phyloP scores from a whole-genome alignment of 2,329 filamentous ascomycete genomes.

The Aureobasidium vineae region DNA sequence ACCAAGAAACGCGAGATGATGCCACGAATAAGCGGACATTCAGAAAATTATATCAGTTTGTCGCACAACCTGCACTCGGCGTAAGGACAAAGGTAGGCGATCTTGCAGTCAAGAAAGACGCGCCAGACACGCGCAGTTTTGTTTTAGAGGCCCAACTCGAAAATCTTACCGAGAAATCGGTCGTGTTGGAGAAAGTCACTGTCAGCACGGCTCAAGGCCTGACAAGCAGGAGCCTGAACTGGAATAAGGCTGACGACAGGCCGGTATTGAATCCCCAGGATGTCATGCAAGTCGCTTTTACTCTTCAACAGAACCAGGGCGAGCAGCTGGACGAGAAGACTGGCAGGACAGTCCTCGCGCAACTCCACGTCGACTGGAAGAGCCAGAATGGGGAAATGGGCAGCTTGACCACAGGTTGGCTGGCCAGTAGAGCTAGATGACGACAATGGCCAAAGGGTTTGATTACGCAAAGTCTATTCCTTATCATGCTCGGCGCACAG shows the following conservation, averaged over 20 bases:
- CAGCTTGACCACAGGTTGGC: constrained; percentile 80
- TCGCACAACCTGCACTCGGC: constrained; percentile 83
- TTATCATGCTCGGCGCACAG: neutral
- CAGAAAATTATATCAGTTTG: constrained; percentile 93
- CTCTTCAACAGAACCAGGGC: constrained; percentile 56
- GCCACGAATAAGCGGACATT: constrained; percentile 74
- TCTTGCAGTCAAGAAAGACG: constrained; percentile 46
- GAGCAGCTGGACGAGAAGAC: constrained; percentile 45
- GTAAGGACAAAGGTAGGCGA: constrained; percentile 85
- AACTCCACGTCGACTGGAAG: constrained; percentile 83
- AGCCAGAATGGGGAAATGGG: constrained; percentile 87
- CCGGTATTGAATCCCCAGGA: constrained; percentile 60
- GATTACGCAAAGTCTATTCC: constrained; percentile 16
- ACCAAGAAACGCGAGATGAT: constrained; percentile 64
- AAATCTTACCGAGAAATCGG: constrained; percentile 81
- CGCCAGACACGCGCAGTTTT: constrained; percentile 55
- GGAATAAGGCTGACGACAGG: constrained; percentile 33
- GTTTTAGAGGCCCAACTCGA: constrained; percentile 92
- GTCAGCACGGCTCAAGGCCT: constrained; percentile 36
- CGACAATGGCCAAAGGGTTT: neutral
- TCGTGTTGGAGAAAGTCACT: constrained; percentile 66
- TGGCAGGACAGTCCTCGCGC: constrained; percentile 66
- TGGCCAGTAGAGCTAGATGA: constrained; percentile 29
- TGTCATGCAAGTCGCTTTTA: constrained; percentile 63
- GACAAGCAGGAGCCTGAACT: constrained; percentile 35